Conservation (phyloP, 495 filamentous ascomycete genomes). For the Terfezia claveryi region DNA sequence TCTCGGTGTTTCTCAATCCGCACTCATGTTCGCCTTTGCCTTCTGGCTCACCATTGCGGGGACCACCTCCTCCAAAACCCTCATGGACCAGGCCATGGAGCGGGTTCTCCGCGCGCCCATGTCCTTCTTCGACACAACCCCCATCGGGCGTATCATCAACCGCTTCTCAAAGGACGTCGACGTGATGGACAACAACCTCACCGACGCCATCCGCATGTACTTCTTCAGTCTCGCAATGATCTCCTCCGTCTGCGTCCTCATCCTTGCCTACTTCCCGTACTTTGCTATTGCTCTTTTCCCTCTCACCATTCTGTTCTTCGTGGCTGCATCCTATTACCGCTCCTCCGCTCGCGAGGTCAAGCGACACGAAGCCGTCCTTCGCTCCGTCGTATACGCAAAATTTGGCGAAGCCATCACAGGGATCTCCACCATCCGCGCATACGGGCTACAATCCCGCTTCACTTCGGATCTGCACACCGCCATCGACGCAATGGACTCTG, state of each 20-base stretch:
- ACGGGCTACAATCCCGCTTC: slow-evolving; percentile 59
- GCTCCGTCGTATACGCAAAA: slow-evolving; percentile 71
- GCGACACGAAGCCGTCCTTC: slow-evolving; percentile 71
- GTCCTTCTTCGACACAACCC: slow-evolving; percentile 95
- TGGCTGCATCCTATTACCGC: slow-evolving; percentile 73
- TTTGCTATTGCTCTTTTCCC: slow-evolving; percentile 79
- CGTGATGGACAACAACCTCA: slow-evolving; percentile 82
- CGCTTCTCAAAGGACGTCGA: slow-evolving; percentile 91
- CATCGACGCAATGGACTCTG: slow-evolving; percentile 78
- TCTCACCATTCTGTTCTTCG: slow-evolving; percentile 53
- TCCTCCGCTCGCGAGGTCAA: slow-evolving; percentile 84
- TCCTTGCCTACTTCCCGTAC: slow-evolving; percentile 83
- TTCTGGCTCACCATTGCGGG: slow-evolving; percentile 51
- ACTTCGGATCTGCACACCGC: slow-evolving; percentile 38
- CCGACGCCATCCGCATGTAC: slow-evolving; percentile 85
- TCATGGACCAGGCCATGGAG: slow-evolving; percentile 61
- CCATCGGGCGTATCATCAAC: slow-evolving; percentile 88
- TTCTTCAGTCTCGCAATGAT: slow-evolving; percentile 63
- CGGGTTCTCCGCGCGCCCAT: slow-evolving; percentile 75
- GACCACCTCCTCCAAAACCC: slow-evolving; percentile 56
- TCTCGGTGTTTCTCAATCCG: slow-evolving; percentile 46
- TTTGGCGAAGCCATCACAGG: slow-evolving; percentile 78
- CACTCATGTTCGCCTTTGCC: slow-evolving; percentile 57
- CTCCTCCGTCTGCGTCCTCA: slow-evolving; percentile 55
- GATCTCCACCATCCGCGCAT: slow-evolving; percentile 66